Evolutionary conservation across 2,329 filamentous ascomycete species (phyloP).

Genomic region (Apiospora hydei): DNA sequence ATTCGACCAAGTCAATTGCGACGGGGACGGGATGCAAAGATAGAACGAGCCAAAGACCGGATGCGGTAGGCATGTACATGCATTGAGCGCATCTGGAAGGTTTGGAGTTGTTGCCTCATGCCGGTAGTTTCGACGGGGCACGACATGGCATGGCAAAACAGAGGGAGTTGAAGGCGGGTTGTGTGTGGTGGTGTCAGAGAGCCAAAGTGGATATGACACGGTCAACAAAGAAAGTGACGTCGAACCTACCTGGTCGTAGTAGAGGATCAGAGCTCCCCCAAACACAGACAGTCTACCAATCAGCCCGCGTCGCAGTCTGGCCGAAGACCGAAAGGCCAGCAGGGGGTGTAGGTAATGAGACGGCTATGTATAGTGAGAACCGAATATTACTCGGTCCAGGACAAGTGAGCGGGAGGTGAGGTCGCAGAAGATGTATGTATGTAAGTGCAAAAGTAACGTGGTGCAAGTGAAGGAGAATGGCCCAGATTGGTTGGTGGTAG

Average conservation of each 20-base stretch:
- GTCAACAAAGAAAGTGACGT: slow-evolving; percentile 17
- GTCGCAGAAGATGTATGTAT: background rate
- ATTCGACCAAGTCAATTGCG: background rate
- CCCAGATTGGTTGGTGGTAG: slow-evolving; percentile 3
- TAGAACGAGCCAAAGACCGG: background rate
- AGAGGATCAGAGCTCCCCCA: background rate
- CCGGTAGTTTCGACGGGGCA: slow-evolving; percentile 16
- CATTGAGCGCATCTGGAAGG: slow-evolving; percentile 10
- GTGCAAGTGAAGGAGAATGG: slow-evolving; percentile 1
- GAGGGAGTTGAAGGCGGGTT: slow-evolving; percentile 3
- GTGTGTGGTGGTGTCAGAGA: background rate
- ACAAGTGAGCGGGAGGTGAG: background rate
- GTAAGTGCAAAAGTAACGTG: background rate
- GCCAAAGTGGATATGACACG: slow-evolving; percentile 14
- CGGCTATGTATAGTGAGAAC: slow-evolving; percentile 1
- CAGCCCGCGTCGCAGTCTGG: background rate
- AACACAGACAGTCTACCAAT: background rate
- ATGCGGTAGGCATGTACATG: slow-evolving; percentile 16
- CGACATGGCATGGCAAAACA: background rate
- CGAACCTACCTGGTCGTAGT: background rate
- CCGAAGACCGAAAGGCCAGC: background rate
- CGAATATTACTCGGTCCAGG: background rate
- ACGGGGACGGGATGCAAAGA: slow-evolving; percentile 1
- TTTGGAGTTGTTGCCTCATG: background rate
- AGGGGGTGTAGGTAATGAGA: background rate